Conservation (phyloP, 75 land plant genomes). For the Pseudotsuga menziesii region DNA sequence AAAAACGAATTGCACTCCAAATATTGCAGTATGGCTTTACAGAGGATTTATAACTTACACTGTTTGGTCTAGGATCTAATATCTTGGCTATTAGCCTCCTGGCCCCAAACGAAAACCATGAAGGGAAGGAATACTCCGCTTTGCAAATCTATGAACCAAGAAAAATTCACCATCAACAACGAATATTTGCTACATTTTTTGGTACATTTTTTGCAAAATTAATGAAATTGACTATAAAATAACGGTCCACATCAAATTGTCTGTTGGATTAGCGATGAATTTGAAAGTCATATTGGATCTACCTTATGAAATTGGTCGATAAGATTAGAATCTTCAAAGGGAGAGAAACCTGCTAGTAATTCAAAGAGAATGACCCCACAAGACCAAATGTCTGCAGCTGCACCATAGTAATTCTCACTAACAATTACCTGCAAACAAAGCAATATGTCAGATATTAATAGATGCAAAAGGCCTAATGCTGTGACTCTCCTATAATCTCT, state of each 20-base stretch:
- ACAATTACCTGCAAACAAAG: constrained; percentile 28
- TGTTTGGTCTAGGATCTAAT: constrained; percentile 33
- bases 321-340: constrained; percentile 50
- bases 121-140: constrained; percentile 41
- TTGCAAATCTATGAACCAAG: constrained; percentile 23
- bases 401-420: constrained; percentile 45
- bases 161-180: not conserved
- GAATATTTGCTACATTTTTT: too few relatives aligned
- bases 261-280: not conserved
- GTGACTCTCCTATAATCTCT: not conserved
- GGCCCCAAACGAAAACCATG: constrained; percentile 43
- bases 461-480: not conserved
- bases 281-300: not conserved
- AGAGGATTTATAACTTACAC: constrained; percentile 18
- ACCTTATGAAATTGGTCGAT: constrained; percentile 48
- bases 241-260: not conserved
- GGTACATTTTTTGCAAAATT: not conserved
- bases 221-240: not conserved
- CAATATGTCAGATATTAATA: not conserved
- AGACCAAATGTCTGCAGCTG: constrained; percentile 65
- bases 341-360: constrained; percentile 53
- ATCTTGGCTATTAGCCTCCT: constrained; percentile 36
- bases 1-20: not conserved
- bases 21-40: not conserved
- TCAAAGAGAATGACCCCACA: constrained; percentile 70